Percentiles rank a stretch among this genome's conserved stretches.
phyloP scores from a whole-genome alignment of 2,329 filamentous ascomycete genomes.

The Phyllosticta citribraziliensis region DNA sequence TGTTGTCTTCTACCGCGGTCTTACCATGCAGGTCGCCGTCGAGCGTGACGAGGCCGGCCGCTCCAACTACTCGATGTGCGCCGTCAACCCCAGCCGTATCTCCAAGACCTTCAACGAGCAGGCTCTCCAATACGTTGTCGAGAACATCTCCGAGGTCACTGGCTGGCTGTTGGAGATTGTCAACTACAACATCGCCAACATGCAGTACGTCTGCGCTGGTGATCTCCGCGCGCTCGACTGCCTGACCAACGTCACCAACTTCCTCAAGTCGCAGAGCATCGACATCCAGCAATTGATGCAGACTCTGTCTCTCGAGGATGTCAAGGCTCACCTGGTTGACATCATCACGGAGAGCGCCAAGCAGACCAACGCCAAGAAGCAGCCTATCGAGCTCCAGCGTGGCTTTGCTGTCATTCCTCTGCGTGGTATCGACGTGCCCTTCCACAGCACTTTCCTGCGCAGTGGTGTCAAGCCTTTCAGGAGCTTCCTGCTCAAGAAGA shows the following conservation, averaged over 20 bases:
- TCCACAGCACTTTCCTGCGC: constrained; percentile 97
- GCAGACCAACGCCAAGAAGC: constrained; percentile 79
- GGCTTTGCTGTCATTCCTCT: constrained; percentile 96
- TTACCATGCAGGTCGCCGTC: constrained; percentile 98
- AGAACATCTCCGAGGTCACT: constrained; percentile 88
- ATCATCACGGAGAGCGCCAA: constrained; percentile 86
- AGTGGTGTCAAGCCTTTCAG: constrained; percentile 99
- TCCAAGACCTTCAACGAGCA: constrained; percentile 98
- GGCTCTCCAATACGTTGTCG: constrained; percentile 91
- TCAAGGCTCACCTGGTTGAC: constrained; percentile 78
- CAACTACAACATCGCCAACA: constrained; percentile 75
- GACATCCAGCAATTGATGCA: constrained; percentile 91
- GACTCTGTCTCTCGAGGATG: constrained; percentile 76
- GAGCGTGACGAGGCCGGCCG: constrained; percentile 88
- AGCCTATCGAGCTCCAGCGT: constrained; percentile 80
- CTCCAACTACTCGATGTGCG: constrained; percentile 99
- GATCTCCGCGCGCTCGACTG: constrained; percentile 57
- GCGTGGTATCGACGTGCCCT: constrained; percentile 94
- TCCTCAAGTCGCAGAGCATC: constrained; percentile 91
- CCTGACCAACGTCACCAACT: constrained; percentile 77
- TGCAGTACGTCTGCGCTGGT: constrained; percentile 60
- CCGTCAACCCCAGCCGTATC: constrained; percentile 95
- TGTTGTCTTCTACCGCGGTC: constrained; percentile 95
- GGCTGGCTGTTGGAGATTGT: constrained; percentile 97
- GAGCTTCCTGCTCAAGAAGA: constrained; percentile 98